Evolutionary conservation across 2,329 filamentous ascomycete genomes (phyloP).

Genomic region (Clonostachys rhizophaga): DNA sequence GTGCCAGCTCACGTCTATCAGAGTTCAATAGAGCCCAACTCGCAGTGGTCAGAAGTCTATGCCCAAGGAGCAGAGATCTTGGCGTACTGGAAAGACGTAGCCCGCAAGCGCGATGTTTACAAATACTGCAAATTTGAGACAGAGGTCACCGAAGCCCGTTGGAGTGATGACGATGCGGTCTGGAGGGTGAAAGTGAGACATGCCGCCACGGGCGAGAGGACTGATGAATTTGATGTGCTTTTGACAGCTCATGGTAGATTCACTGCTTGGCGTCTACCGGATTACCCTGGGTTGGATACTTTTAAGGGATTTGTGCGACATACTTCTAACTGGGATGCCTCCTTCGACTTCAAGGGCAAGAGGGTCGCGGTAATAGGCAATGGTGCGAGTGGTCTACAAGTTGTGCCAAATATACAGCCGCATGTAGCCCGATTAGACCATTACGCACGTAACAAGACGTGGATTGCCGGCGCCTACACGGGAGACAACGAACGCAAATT

Average conservation of each 20-base stretch:
- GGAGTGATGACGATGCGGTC: not conserved
- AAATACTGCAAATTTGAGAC: not conserved
- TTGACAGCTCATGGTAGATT: not conserved
- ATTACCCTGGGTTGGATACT: not conserved
- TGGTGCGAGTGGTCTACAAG: conserved; percentile 55
- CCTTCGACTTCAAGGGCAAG: conserved; percentile 42
- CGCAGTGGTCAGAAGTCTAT: conserved; percentile 65
- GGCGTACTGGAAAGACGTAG: not conserved
- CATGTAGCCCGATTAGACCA: conserved; percentile 50
- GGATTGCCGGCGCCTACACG: conserved; percentile 62
- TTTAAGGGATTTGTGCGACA: conserved; percentile 50
- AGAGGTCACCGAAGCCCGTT: not conserved
- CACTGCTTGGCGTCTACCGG: conserved; percentile 37
- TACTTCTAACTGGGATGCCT: conserved; percentile 54
- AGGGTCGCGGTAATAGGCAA: conserved; percentile 58
- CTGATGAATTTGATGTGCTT: not conserved
- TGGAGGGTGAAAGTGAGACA: not conserved
- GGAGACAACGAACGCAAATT: conserved; percentile 44
- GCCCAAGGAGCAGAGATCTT: conserved; percentile 52
- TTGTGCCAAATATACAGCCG: conserved; percentile 47
- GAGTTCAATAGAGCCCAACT: conserved; percentile 62
- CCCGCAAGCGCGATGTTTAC: not conserved
- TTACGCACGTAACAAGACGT: conserved; percentile 61
- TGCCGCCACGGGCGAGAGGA: not conserved
- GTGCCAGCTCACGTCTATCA: conserved; percentile 68